These are phyloP conservation scores for Cutaneotrichosporon sp. DNA, from an alignment of 1,284 basidiomycete genomes.

Conservation along the genomic window DNA sequence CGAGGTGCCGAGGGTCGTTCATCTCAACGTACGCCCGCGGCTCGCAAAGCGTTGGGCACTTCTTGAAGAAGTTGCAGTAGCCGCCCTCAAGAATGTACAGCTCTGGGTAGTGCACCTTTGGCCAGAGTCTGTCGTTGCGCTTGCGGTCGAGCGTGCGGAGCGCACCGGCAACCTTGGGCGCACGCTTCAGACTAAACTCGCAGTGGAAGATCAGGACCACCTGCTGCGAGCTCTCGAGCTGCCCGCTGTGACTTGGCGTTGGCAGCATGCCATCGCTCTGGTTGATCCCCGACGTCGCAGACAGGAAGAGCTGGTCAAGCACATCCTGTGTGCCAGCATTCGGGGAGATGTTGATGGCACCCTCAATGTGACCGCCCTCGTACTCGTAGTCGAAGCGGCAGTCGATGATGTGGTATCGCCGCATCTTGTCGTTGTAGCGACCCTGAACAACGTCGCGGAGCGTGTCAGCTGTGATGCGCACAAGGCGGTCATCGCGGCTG, in stretches of 20 bases:
- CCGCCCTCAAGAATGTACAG: slow-evolving; percentile 96
- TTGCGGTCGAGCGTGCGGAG: slow-evolving; percentile 84
- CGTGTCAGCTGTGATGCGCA: slow-evolving; percentile 78
- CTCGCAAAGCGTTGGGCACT: slow-evolving; percentile 63
- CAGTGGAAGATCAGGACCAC: slow-evolving; percentile 94
- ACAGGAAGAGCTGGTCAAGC: slow-evolving; percentile 75
- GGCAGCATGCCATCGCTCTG: slow-evolving; percentile 54
- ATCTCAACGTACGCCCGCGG: slow-evolving; percentile 82
- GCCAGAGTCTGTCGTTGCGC: slow-evolving; percentile 80
- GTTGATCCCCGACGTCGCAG: slow-evolving; percentile 50
- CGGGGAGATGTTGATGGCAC: slow-evolving; percentile 89
- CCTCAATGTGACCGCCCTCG: slow-evolving; percentile 83
- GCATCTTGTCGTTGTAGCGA: slow-evolving; percentile 60
- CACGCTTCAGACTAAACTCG: slow-evolving; percentile 92
- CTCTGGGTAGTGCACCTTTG: slow-evolving; percentile 91
- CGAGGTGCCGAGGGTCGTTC: slow-evolving; percentile 82
- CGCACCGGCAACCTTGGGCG: slow-evolving; percentile 91
- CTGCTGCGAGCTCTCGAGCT: slow-evolving; percentile 57
- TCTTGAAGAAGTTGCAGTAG: slow-evolving; percentile 79
- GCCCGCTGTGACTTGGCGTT: slow-evolving; percentile 72
- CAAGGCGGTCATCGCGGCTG: slow-evolving; percentile 89
- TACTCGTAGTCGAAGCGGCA: slow-evolving; percentile 98
- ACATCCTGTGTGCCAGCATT: slow-evolving; percentile 51
- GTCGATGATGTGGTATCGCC: slow-evolving; percentile 76
- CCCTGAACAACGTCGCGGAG: slow-evolving; percentile 73